These are phyloP conservation scores for Albatrellus sp. DNA, from an alignment of 1,284 basidiomycete genomes.

Conservation along the genomic window DNA sequence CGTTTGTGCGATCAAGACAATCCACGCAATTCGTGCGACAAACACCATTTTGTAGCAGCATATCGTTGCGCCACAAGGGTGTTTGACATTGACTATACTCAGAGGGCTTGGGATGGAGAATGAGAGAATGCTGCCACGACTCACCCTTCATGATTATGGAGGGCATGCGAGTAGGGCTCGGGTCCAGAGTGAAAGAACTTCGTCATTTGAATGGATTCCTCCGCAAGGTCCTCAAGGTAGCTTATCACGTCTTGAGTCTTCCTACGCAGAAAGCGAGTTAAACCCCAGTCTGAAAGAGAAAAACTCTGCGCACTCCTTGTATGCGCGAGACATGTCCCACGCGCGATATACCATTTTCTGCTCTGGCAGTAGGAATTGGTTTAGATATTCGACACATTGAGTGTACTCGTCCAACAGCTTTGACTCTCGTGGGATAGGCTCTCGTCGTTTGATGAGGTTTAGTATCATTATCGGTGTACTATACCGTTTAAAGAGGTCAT, in stretches of 20 bases:
- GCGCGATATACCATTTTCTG: conserved; percentile 88
- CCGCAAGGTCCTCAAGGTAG: conserved; percentile 90
- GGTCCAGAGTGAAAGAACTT: conserved; percentile 89
- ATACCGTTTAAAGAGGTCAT: conserved; percentile 84
- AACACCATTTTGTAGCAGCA: conserved; percentile 84
- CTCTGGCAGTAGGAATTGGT: conserved; percentile 83
- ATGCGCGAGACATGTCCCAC: conserved; percentile 94
- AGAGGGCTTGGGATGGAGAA: neutral
- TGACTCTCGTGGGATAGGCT: conserved; percentile 81
- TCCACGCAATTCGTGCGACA: conserved; percentile 92
- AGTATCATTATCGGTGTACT: conserved; percentile 86
- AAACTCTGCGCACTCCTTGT: conserved; percentile 55
- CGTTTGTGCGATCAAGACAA: conserved; percentile 95
- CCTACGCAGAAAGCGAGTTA: conserved; percentile 25
- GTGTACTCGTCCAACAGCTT: conserved; percentile 89
- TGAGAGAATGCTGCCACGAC: conserved; percentile 7
- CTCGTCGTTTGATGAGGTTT: conserved; percentile 88
- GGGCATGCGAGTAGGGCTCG: conserved; percentile 60
- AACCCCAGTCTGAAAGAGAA: neutral
- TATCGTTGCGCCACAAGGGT: conserved; percentile 44
- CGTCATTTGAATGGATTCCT: conserved; percentile 86
- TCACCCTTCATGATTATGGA: conserved; percentile 37
- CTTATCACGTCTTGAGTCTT: conserved; percentile 95
- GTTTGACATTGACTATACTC: neutral
- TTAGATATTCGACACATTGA: conserved; percentile 87